These are phyloP conservation scores for Globisporangium paddicum DNA, from an alignment of 352 stramenopile genomes.

Conservation along the genomic window DNA sequence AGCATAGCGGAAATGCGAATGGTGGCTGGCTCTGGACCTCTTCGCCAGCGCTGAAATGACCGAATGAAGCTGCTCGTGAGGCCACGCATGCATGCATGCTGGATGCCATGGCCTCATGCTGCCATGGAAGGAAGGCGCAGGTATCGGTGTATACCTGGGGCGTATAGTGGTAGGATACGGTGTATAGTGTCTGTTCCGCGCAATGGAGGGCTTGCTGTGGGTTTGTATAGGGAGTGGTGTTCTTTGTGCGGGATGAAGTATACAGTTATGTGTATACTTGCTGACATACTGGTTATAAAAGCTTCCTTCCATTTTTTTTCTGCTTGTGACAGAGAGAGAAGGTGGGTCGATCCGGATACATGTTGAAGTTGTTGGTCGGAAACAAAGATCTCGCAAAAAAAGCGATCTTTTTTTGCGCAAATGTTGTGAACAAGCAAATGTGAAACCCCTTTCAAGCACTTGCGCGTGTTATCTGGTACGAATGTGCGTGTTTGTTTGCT, in stretches of 20 bases:
- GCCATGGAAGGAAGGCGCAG: not conserved
- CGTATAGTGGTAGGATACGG: too few species aligned
- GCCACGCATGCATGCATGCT: not conserved
- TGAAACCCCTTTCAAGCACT: not conserved
- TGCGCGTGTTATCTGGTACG: too few species aligned
- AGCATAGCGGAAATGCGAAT: not conserved
- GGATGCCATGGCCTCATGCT: not conserved
- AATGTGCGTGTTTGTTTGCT: not conserved
- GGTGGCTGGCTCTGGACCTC: not conserved
- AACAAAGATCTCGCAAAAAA: conserved; percentile 13
- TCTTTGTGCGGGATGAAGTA: not conserved
- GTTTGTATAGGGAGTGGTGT: not conserved
- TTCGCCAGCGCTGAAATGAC: conserved; percentile 24
- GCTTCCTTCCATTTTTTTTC: conserved; percentile 9
- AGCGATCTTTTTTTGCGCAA: not conserved
- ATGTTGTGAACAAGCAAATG: not conserved
- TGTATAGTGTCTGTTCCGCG: not conserved
- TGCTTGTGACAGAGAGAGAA: not conserved
- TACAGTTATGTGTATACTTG: not conserved
- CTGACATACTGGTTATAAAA: not conserved
- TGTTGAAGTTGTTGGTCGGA: not conserved
- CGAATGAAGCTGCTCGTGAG: conserved; percentile 16
- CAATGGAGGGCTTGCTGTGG: not conserved
- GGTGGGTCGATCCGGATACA: not conserved
- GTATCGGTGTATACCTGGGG: conserved; percentile 1